phyloP scores from a whole-genome alignment of 495 filamentous ascomycete genomes.

The Bathelium albidoporum region DNA sequence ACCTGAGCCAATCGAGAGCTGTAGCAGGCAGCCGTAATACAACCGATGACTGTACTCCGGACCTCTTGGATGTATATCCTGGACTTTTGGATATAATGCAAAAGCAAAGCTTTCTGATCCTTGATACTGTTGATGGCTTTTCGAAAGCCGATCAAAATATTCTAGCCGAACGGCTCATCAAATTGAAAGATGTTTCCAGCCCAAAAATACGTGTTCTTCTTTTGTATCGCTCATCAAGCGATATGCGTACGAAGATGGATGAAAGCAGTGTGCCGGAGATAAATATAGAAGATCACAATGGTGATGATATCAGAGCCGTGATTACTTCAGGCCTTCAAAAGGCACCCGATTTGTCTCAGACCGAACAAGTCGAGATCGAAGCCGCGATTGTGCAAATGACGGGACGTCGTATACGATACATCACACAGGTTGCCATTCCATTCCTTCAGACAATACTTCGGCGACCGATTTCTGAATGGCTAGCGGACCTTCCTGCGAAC shows the following conservation, averaged over 20 bases:
- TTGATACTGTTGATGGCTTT: not conserved
- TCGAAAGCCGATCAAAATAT: not conserved
- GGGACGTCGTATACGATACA: not conserved
- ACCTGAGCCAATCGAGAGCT: not conserved
- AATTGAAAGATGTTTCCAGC: not conserved
- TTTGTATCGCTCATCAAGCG: not conserved
- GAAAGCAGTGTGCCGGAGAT: not conserved
- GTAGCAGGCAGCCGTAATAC: not conserved
- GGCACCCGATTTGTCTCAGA: not conserved
- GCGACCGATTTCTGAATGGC: not conserved
- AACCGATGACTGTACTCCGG: not conserved
- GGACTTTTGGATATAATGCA: not conserved
- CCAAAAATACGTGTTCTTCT: not conserved
- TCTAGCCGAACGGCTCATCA: not conserved
- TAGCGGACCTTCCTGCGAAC: not conserved
- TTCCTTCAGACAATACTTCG: not conserved
- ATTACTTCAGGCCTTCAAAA: not conserved
- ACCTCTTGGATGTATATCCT: not conserved
- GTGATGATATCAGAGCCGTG: not conserved
- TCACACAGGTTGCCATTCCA: not conserved
- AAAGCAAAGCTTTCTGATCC: not conserved
- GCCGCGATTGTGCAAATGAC: not conserved
- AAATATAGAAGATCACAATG: not conserved
- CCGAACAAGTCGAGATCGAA: not conserved
- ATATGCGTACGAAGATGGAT: not conserved